A percentile compares a stretch with the other conserved stretches of the same genome.
phyloP scores from a whole-genome alignment of 768 basidiomycete genomes.

The Rhodotorula sphaerocarpa region DNA sequence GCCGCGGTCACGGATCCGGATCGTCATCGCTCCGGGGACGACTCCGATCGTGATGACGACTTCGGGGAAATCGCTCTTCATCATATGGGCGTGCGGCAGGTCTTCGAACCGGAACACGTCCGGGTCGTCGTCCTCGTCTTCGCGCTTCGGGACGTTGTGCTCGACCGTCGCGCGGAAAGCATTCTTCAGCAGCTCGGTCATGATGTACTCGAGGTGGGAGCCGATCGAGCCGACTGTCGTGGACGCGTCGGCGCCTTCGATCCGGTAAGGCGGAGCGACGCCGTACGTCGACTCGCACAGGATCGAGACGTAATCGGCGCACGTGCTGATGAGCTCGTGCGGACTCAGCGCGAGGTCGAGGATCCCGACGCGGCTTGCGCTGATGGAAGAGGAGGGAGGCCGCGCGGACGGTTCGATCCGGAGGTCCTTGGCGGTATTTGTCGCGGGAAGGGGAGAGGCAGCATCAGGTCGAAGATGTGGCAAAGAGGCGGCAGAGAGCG shows the following conservation, averaged over 20 bases:
- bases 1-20: constrained; percentile 76
- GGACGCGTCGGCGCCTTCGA: constrained; percentile 63
- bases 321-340: constrained; percentile 63
- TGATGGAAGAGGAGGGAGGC: background rate
- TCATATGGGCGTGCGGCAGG: constrained; percentile 55
- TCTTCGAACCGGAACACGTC: constrained; percentile 43
- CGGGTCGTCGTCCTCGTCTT: constrained; percentile 24
- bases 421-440: constrained; percentile 3
- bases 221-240: constrained; percentile 61
- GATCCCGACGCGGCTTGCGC: constrained; percentile 51
- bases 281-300: constrained; percentile 79
- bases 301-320: constrained; percentile 72
- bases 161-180: constrained; percentile 84
- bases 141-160: constrained; percentile 48
- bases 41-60: constrained; percentile 30
- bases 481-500: constrained; percentile 56
- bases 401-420: constrained; percentile 18
- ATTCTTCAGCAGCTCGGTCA: constrained; percentile 85
- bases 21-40: constrained; percentile 54
- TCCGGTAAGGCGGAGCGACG: constrained; percentile 55
- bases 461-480: constrained; percentile 53
- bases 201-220: constrained; percentile 80
- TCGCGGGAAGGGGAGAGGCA: constrained; percentile 47
- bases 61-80: constrained; percentile 46
- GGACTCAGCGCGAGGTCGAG: constrained; percentile 68